These are phyloP conservation scores for Lasiosphaeria hispida DNA, from an alignment of 495 filamentous ascomycete genomes.

Conservation along the genomic window DNA sequence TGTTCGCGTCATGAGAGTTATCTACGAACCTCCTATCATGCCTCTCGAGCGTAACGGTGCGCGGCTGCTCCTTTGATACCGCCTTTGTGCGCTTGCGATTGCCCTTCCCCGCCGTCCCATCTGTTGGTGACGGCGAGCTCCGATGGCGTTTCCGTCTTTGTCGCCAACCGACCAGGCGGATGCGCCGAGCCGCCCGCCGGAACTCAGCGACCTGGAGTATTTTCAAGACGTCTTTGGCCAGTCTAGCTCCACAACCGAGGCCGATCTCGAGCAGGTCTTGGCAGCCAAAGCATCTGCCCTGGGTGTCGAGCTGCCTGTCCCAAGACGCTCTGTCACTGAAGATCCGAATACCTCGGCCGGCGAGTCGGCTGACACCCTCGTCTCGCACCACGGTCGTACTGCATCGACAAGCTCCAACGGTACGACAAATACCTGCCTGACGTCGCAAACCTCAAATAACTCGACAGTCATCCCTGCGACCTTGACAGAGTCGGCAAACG, in stretches of 20 bases:
- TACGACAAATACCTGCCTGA: slow-evolving; percentile 9
- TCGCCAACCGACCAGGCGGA: slow-evolving; percentile 12
- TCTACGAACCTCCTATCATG: slow-evolving; percentile 8
- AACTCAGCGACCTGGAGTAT: slow-evolving; percentile 44
- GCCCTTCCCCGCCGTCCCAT: not conserved
- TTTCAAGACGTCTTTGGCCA: slow-evolving; percentile 42
- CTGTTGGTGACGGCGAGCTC: not conserved
- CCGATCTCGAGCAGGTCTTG: slow-evolving; percentile 38
- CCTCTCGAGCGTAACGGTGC: slow-evolving; percentile 3
- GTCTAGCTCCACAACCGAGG: slow-evolving; percentile 36
- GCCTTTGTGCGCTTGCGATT: not conserved
- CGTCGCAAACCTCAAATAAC: slow-evolving; percentile 18
- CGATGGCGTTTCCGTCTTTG: slow-evolving; percentile 18
- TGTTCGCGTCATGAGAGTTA: not conserved
- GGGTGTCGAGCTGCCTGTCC: slow-evolving; percentile 38
- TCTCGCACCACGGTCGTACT: slow-evolving; percentile 20
- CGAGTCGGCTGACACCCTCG: slow-evolving; percentile 36
- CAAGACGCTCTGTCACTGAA: slow-evolving; percentile 11
- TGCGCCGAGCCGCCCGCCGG: slow-evolving; percentile 23
- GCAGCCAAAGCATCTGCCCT: slow-evolving; percentile 38
- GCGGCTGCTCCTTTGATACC: slow-evolving; percentile 3
- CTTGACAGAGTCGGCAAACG: slow-evolving; percentile 18
- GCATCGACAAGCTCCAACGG: slow-evolving; percentile 23
- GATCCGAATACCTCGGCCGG: slow-evolving; percentile 21
- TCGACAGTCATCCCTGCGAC: slow-evolving; percentile 23